Evolutionary conservation across 257 asterid species (phyloP).

Genomic region (Nicotiana sylvestris): DNA sequence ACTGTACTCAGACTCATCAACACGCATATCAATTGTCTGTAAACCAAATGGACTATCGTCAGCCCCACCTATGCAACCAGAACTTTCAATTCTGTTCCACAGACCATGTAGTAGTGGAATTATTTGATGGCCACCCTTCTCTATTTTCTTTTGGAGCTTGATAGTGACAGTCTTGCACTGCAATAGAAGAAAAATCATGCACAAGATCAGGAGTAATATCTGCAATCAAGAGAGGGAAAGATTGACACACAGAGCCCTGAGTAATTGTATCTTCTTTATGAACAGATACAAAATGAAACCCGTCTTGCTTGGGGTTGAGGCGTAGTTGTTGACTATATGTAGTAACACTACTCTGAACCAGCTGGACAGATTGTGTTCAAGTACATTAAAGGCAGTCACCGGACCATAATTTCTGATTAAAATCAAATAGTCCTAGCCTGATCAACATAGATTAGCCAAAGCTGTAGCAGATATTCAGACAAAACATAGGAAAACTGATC

Average conservation of each 20-base stretch:
- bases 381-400: background rate
- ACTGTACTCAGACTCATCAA: slow-evolving; percentile 62
- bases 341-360: background rate
- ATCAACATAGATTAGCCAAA: background rate
- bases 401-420: background rate
- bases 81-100: slow-evolving; percentile 78
- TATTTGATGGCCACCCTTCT: slow-evolving; percentile 79
- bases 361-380: background rate
- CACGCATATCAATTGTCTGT: slow-evolving; percentile 57
- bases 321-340: background rate
- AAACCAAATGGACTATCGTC: slow-evolving; percentile 64
- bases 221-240: background rate
- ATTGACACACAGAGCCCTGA: background rate
- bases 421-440: background rate
- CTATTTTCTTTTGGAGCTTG: slow-evolving; percentile 85
- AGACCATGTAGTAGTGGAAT: slow-evolving; percentile 81
- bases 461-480: background rate
- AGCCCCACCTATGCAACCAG: slow-evolving; percentile 40
- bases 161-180: slow-evolving; percentile 90
- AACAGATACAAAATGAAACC: background rate
- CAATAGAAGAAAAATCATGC: slow-evolving; percentile 9
- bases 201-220: background rate
- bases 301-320: background rate
- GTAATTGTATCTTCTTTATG: background rate
- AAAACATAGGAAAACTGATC: background rate